These are phyloP conservation scores for Aspergillus pseudoterreus DNA, from an alignment of 2,329 filamentous ascomycete species.

Conservation along the genomic window DNA sequence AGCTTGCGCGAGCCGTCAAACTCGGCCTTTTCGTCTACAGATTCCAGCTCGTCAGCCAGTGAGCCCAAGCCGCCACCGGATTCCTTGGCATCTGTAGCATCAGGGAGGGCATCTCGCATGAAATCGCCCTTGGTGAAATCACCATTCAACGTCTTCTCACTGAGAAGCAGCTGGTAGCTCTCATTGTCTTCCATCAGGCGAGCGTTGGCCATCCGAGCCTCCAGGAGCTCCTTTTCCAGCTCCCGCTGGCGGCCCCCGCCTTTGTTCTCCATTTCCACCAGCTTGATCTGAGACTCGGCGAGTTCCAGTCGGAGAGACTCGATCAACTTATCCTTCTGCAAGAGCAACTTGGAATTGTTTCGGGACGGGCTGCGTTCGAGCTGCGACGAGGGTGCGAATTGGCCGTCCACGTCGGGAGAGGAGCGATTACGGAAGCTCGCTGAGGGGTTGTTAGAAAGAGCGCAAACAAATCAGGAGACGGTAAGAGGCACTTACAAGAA, in stretches of 20 bases:
- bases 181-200: conserved; percentile 98
- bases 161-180: conserved; percentile 90
- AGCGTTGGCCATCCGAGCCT: conserved; percentile 92
- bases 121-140: conserved; percentile 84
- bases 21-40: conserved; percentile 58
- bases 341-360: conserved; percentile 81
- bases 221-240: conserved; percentile 84
- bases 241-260: conserved; percentile 84
- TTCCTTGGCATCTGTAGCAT: conserved; percentile 42
- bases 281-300: conserved; percentile 90
- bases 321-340: conserved; percentile 96
- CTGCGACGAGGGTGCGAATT: conserved; percentile 82
- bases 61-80: conserved; percentile 46
- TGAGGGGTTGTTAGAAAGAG: conserved; percentile 21
- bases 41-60: conserved; percentile 85
- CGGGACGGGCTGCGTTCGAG: conserved; percentile 83
- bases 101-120: conserved; percentile 53
- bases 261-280: conserved; percentile 89
- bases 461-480: background rate
- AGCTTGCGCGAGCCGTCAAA: conserved; percentile 63
- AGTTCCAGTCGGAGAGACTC: conserved; percentile 88
- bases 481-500: conserved; percentile 43
- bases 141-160: conserved; percentile 91
- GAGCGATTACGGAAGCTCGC: conserved; percentile 50
- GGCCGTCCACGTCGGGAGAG: conserved; percentile 66